Base-by-base conservation (phyloP, 2,329 filamentous ascomycete species). In the Aschersonia sp. region DNA sequence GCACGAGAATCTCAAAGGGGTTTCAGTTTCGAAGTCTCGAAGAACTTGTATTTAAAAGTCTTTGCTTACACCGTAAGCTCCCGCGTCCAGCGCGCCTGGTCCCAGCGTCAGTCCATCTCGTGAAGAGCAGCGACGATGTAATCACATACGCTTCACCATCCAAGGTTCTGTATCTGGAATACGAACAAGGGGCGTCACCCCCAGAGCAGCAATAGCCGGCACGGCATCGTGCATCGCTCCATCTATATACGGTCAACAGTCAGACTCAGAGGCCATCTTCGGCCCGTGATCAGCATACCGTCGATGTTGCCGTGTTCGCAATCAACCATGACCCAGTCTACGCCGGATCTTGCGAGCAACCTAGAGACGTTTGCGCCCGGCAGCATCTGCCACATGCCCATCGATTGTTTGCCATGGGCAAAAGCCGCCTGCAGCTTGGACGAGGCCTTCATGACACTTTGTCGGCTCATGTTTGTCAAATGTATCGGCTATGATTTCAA, bases 241-340 rank as follows among this genome's bases (percentile, higher is more conserved):
- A 53, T 75, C 66, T 69, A 44, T n/a, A 12, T 9, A 20, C 9
- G 2, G 40, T 30, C 1, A 38, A 30, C 44, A 28, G 35, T 41
- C 6, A 35, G 40, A 7, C 12, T 38, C 3, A 38, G 35, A 20
- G 20, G 20, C 20, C 12, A 7, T 38, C 12, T 7, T 38, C 35
- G 7, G 3, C 1, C 12, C 12, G 35, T 38, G 35, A 38, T n/a
- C 31, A 6, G 46, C 55, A 35, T 55, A 69, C 66, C 73, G 40
- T 71, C 70, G 50, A 75, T 63, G 52, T 70, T 72, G 6, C 73
- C 73, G 54, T 76, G 73, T 54, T 74, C 74, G 48, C 71, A 73
- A 52, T 74, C 74, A 46, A 76, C 75, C 60, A 83, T 67, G 7
- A 86, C 75, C 72, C 81, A 84, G 58, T 85, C 81, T 1, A 81